Percentiles rank a stretch among this genome's conserved stretches.
Evolutionary conservation across 2,329 filamentous ascomycete genomes (phyloP).

Genomic region (Aspergillus sp.): DNA sequence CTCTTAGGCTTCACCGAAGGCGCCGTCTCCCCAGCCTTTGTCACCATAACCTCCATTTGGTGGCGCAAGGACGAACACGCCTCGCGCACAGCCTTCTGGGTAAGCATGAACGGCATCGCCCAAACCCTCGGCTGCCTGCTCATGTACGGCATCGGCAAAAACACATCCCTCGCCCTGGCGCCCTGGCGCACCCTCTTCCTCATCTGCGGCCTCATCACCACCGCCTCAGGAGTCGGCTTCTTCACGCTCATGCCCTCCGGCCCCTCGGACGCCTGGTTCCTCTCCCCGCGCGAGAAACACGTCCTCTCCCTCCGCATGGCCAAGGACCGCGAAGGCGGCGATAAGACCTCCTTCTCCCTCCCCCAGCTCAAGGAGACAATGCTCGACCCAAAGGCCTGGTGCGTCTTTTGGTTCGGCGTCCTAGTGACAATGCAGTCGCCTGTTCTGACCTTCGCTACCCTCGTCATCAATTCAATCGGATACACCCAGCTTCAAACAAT

Average conservation of each 20-base stretch:
- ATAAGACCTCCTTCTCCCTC: conserved; percentile 47
- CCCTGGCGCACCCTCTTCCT: conserved; percentile 51
- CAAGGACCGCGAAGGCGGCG: conserved; percentile 41
- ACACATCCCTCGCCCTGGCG: conserved; percentile 13
- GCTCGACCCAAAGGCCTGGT: conserved; percentile 46
- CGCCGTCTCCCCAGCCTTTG: conserved; percentile 43
- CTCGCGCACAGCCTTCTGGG: conserved; percentile 23
- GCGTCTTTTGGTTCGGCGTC: conserved; percentile 48
- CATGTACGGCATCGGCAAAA: conserved; percentile 5
- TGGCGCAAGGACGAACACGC: conserved; percentile 36
- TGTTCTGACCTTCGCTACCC: conserved; percentile 50
- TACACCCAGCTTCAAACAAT: conserved; percentile 5
- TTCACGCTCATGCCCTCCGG: conserved; percentile 40
- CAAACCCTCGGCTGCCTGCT: conserved; percentile 7
- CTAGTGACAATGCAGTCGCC: conserved; percentile 50
- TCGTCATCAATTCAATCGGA: conserved; percentile 43
- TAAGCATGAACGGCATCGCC: conserved; percentile 7
- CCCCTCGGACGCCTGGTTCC: conserved; percentile 49
- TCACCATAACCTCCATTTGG: conserved; percentile 44
- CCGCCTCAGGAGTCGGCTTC: conserved; percentile 43
- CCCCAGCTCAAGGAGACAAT: conserved; percentile 47
- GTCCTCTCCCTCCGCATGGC: conserved; percentile 40
- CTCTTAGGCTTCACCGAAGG: conserved; percentile 44
- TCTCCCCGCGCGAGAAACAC: conserved; percentile 43
- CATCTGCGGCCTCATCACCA: conserved; percentile 47